Conservation (phyloP, 2,329 filamentous ascomycete species). For the Talaromyces sp. region DNA sequence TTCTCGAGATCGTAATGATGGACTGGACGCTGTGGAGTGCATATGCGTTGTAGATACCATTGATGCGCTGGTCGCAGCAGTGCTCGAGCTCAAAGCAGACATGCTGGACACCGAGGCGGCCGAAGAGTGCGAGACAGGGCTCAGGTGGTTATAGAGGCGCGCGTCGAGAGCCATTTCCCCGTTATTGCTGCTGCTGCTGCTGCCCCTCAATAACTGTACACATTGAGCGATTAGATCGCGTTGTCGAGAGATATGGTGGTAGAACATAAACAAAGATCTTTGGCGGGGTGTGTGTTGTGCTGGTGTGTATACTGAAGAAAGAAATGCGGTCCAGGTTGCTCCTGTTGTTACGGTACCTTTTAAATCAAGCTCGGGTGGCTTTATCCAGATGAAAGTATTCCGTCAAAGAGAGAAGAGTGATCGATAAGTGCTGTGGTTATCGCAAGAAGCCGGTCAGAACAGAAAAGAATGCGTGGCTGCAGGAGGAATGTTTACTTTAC, state of each 20-base stretch:
- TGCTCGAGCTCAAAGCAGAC: conserved; percentile 30
- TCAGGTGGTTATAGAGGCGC: conserved; percentile 33
- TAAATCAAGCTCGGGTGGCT: background rate
- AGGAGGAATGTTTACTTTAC: background rate
- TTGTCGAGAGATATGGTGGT: conserved; percentile 30
- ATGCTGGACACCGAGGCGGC: conserved; percentile 27
- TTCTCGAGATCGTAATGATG: conserved; percentile 68
- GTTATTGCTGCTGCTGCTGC: conserved; percentile 12
- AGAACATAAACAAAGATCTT: conserved; percentile 33
- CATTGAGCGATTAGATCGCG: conserved; percentile 34
- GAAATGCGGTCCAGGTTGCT: conserved; percentile 6
- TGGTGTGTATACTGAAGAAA: background rate
- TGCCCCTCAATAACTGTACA: conserved; percentile 33
- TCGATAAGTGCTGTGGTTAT: background rate
- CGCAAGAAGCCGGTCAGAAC: background rate
- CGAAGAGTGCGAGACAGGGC: conserved; percentile 26
- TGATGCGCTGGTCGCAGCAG: conserved; percentile 29
- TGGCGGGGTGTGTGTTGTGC: background rate
- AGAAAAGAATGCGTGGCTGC: background rate
- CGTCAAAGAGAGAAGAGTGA: background rate
- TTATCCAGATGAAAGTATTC: background rate
- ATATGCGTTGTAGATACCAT: conserved; percentile 30
- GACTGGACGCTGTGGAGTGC: conserved; percentile 67
- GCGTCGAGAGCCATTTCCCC: conserved; percentile 37
- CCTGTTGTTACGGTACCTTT: conserved; percentile 13